Evolutionary conservation across 495 filamentous ascomycete species (phyloP), one percentile per base, ranked within the genome.

Genomic region (Podospora bellae-mahoneyi): DNA sequence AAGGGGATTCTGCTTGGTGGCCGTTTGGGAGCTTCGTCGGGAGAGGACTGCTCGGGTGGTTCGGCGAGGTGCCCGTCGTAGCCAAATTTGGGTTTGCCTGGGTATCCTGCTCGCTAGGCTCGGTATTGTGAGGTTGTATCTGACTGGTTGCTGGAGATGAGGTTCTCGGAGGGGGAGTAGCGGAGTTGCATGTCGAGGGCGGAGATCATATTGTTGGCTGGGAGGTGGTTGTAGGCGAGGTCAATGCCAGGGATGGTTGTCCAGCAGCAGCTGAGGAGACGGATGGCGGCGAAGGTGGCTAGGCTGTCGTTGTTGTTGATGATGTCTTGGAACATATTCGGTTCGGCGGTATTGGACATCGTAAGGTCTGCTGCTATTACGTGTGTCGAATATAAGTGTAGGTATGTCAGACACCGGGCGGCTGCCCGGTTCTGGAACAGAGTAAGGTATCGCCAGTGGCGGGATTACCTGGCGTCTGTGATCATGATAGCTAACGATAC

Each of bases 241-340:
- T 32, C 15, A 48, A n/a, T 5, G 19, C 34, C 30, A 16, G 61
- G 61, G 1, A 13, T 16, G 2, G 32, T 44, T 23, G 61, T 63
- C 61, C 61, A 63, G 15, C 61, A 63, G n/a, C 27, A 63, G 30
- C 61, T 48, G 15, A 63, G 18, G 34, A 63, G 61, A 48, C 30
- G 61, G 30, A 63, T 63, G n/a, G 61, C 61, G 16, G 61, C 61
- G 1, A 34, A 48, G 2, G 28, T 63, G 7, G 61, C 61, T 27
- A 63, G 5, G 16, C 32, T 32, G n/a, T 63, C 16, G 18, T 48
- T 48, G 5, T 63, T 34, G 26, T 10, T 28, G 4, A 26, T 32
- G 5, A 30, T 28, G 59, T 26, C 19, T 59, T 9, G 26, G 3
- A 59, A 26, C 23, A 30, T 32, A 4, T 18, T 15, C 0, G 7